phyloP scores from a whole-genome alignment of 139 green algal genomes.

The Haematococcus lacustris region DNA sequence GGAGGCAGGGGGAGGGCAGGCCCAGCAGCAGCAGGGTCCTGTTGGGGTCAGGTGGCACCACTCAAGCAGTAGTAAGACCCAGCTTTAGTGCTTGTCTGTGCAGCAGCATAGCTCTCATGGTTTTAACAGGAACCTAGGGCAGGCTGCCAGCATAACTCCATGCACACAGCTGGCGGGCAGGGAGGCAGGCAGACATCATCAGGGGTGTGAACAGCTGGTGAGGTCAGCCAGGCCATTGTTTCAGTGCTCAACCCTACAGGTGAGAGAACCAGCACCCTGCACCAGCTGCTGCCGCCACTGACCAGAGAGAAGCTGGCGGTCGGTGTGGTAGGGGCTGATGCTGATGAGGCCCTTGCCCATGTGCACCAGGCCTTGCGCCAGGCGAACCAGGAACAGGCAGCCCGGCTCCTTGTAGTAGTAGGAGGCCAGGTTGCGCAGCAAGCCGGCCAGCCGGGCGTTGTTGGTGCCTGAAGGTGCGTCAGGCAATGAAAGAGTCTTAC shows the following conservation, averaged over 20 bases:
- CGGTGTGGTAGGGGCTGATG: constrained; percentile 84
- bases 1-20: not conserved
- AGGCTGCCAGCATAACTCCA: not conserved
- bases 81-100: not conserved
- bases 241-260: not conserved
- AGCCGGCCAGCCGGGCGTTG: constrained; percentile 82
- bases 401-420: constrained; percentile 99
- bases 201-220: too few relatives aligned
- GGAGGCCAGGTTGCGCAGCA: constrained; percentile 74
- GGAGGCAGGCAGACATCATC: too few relatives aligned
- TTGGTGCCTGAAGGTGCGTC: constrained; percentile 85
- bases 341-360: constrained; percentile 96
- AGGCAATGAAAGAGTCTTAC: not conserved
- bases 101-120: not conserved
- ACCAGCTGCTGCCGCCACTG: not conserved
- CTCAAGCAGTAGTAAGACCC: not conserved
- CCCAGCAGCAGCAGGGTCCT: not conserved
- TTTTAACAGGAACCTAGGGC: not conserved
- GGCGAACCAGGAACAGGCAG: constrained; percentile 82
- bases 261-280: not conserved
- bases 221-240: too few relatives aligned
- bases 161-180: too few relatives aligned
- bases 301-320: constrained; percentile 79
- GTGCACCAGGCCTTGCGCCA: constrained; percentile 75
- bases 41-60: not conserved